Evolutionary conservation across 257 asterid genomes (phyloP).

Genomic region (Solanum stenotomum): DNA sequence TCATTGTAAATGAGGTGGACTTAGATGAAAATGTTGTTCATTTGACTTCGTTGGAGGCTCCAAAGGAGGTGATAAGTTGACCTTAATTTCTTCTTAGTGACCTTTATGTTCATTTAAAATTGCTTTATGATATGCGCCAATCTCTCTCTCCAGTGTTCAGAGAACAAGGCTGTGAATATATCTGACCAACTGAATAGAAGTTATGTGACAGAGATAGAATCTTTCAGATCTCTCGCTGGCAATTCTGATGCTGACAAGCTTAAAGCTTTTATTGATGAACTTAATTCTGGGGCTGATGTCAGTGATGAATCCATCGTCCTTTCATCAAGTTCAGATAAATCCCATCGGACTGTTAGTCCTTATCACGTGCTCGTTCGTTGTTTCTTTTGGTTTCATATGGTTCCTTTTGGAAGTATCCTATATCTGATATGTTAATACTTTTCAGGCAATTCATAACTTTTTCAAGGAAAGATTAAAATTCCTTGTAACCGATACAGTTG

Average conservation of each 20-base stretch:
- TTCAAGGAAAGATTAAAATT: conserved; percentile 81
- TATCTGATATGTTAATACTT: conserved; percentile 11
- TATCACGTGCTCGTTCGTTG: not conserved
- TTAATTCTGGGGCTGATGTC: conserved; percentile 34
- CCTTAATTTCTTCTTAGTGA: not conserved
- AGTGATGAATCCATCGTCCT: conserved; percentile 48
- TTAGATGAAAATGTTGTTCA: conserved; percentile 77
- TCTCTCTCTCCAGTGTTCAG: conserved; percentile 34
- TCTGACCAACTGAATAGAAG: conserved; percentile 42
- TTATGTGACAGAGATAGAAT: conserved; percentile 55
- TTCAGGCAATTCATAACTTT: conserved; percentile 87
- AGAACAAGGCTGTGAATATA: conserved; percentile 36
- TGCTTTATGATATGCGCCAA: conserved; percentile 2
- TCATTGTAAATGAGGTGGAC: conserved; percentile 90
- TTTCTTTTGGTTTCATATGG: not conserved
- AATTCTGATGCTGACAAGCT: conserved; percentile 55
- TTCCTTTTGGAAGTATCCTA: conserved; percentile 12
- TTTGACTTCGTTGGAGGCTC: conserved; percentile 63
- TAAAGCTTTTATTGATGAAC: conserved; percentile 41
- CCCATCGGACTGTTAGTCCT: conserved; percentile 64
- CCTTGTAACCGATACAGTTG: conserved; percentile 86
- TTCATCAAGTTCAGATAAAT: conserved; percentile 77
- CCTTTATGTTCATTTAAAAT: not conserved
- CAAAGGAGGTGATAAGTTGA: conserved; percentile 46
- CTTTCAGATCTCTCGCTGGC: conserved; percentile 71